Conservation (phyloP, 2,329 filamentous ascomycete species). For the Cladosporium sp. region DNA sequence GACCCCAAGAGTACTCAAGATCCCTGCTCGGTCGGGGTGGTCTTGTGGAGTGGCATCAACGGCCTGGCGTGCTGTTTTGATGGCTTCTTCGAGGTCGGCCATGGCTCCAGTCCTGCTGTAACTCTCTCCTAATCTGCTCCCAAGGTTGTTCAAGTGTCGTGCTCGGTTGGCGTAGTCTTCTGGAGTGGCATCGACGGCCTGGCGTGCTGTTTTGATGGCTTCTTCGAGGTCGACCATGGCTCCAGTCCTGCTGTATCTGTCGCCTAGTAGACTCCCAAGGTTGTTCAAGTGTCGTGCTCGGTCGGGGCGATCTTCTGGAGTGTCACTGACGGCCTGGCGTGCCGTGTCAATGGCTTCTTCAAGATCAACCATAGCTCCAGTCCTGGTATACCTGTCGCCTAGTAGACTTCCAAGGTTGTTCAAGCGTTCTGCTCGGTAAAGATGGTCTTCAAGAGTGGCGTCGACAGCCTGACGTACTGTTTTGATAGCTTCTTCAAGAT, state of each 20-base stretch:
- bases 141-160: neutral
- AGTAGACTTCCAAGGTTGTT: neutral
- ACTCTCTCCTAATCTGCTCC: neutral
- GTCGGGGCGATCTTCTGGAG: neutral
- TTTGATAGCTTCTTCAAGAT: constrained; percentile 1
- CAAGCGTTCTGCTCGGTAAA: neutral
- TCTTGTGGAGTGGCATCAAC: neutral
- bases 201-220: neutral
- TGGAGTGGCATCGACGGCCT: neutral
- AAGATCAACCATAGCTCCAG: neutral
- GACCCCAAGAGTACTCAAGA: neutral
- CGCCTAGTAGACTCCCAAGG: neutral
- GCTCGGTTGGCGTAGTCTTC: neutral
- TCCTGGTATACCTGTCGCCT: neutral
- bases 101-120: neutral
- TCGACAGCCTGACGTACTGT: neutral
- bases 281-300: neutral
- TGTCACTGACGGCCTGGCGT: neutral
- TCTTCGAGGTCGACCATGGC: neutral
- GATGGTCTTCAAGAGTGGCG: neutral
- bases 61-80: neutral
- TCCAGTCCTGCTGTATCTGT: neutral
- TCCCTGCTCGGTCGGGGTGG: neutral
- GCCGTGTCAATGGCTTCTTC: neutral
- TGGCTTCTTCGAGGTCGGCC: neutral